Evolutionary conservation across 164 flowering plant species (phyloP).

Genomic region (Tinospora cordifolia): DNA sequence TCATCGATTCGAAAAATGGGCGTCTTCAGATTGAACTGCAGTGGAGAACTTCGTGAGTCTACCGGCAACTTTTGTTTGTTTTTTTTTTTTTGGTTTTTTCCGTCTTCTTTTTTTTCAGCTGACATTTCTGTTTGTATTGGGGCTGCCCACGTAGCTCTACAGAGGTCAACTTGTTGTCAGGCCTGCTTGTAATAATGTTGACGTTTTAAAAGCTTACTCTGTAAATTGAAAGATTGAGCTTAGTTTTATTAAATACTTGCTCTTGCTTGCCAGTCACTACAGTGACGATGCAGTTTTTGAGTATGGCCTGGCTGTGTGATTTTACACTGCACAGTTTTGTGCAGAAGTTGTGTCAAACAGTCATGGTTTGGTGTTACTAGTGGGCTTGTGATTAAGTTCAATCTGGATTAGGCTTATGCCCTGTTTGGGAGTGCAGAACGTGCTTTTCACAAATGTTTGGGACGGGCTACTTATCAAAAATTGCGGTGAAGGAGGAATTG

Average conservation of each 20-base stretch:
- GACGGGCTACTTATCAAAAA: too few species aligned
- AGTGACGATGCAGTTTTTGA: too few species aligned
- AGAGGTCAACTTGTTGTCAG: background rate
- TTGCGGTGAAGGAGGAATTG: too few species aligned
- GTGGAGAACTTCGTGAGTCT: conserved; percentile 55
- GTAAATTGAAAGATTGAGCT: background rate
- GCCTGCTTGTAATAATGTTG: background rate
- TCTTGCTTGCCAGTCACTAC: too few species aligned
- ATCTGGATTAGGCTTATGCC: too few species aligned
- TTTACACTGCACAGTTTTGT: too few species aligned
- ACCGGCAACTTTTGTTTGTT: background rate
- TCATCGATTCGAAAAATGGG: conserved; percentile 61
- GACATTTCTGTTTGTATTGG: background rate
- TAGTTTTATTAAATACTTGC: background rate
- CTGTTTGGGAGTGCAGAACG: too few species aligned
- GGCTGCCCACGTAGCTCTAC: background rate
- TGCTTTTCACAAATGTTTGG: too few species aligned
- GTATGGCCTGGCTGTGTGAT: too few species aligned
- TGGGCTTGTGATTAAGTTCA: too few species aligned
- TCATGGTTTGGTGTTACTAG: too few species aligned
- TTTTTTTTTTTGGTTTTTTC: background rate
- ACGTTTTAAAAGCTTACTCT: background rate
- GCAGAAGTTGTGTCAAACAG: too few species aligned
- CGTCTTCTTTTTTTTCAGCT: background rate
- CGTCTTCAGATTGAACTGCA: conserved; percentile 51